Evolutionary conservation across 2,329 filamentous ascomycete species (phyloP), one percentile per base, ranked within the genome.

Genomic region (Orbilia quercus): DNA sequence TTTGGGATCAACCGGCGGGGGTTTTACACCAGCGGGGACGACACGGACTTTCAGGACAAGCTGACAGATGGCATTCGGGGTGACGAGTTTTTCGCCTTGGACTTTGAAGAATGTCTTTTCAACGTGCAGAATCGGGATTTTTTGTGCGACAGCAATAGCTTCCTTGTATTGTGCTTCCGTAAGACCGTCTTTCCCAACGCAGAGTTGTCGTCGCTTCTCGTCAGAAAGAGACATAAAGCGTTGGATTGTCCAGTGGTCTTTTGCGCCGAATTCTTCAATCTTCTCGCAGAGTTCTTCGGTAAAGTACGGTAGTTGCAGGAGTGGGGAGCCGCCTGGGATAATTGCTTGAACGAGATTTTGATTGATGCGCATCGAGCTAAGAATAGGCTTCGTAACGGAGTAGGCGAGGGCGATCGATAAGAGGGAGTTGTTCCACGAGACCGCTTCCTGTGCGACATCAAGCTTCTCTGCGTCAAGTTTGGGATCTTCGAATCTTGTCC

Each of bases 41-140:
- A 98, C 90, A 64, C 95, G 92, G 31, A 91, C 92, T 84, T 99
- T 99, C 80, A 99, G 88, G 57, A 99, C 92, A 28, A 99, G 89
- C 75, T 93, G 94, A 20, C 98, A 94, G 38, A 99, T 86, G 65
- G 92, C 96, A 69, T 90, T 91, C 5, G 95, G 93, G 31, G 94
- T 96, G 79, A 99, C 91, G 80, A 90, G 90, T 76, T 90, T 91
- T 82, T 99, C 96, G 79, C 95, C 95, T 58, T 92, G 89, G 48
- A 99, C 96, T 84, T 99, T 99, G 88, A 99, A 99, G 82, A 96
- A 99, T 6, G 92, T 91, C 82, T 92, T 96, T 79, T 92, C 91
- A 9, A 99, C 88, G 67, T 90, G 87, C 63, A 99, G 85, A 75
- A 88, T 87, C 1, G 95, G 95, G 25, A 99, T 85, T 81, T 97